A percentile compares a stretch with the other conserved stretches of the same genome.
Conservation (phyloP, 495 filamentous ascomycete genomes). For the Amphirosellinia nigrospora region DNA sequence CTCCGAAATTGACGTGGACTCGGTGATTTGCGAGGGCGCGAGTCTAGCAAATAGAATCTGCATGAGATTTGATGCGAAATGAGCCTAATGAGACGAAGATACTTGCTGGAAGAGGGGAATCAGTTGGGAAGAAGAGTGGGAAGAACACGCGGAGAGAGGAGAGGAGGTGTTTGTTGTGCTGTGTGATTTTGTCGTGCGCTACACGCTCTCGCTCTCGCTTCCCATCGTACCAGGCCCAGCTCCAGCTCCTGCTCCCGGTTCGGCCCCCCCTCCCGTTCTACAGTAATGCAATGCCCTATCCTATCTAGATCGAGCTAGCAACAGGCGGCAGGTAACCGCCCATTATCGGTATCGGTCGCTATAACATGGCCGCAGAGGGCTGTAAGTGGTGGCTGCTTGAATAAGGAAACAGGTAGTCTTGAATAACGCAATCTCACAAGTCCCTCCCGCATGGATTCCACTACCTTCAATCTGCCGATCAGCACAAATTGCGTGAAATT, state of each 20-base stretch:
- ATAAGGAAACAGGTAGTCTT: no score
- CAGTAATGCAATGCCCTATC: no score
- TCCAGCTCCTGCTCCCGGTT: slow-evolving; percentile 4
- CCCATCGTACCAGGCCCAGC: not conserved
- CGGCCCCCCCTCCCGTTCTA: not conserved
- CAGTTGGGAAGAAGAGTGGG: slow-evolving; percentile 18
- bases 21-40: not conserved
- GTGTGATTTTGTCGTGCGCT: slow-evolving; percentile 1
- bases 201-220: not conserved
- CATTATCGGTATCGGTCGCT: slow-evolving; percentile 6
- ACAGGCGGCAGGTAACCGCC: not conserved
- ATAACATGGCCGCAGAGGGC: not conserved
- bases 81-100: not conserved
- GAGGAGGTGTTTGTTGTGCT: slow-evolving; percentile 19
- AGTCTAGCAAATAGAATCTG: not conserved
- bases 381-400: not conserved
- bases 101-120: not conserved
- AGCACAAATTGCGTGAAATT: slow-evolving; percentile 4
- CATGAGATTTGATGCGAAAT: not conserved
- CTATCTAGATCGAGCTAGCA: not conserved
- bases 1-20: not conserved
- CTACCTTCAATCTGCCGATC: not conserved
- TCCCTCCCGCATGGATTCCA: not conserved
- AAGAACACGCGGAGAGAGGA: slow-evolving; percentile 1
- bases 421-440: slow-evolving; percentile 13